Evolutionary conservation across 2,329 filamentous ascomycete species (phyloP).

Genomic region (Colletotrichum abscissum): DNA sequence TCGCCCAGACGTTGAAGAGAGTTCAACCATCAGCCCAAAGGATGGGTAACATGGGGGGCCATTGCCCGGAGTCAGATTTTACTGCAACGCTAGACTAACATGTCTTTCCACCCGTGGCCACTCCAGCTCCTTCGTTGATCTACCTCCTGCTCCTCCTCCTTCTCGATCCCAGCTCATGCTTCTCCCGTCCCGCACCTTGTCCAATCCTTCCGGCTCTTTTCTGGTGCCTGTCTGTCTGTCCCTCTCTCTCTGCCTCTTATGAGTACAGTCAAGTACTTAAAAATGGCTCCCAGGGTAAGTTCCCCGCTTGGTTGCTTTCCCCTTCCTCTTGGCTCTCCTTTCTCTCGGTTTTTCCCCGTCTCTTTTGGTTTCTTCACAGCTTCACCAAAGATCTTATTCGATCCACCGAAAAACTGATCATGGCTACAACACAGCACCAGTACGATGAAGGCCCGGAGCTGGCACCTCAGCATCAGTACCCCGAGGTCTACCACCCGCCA

Average conservation of each 20-base stretch:
- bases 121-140: constrained; percentile 19
- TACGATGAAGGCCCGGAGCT: constrained; percentile 35
- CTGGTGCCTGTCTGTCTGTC: not conserved
- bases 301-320: not conserved
- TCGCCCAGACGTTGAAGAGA: not conserved
- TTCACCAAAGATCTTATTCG: not conserved
- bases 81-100: constrained; percentile 6
- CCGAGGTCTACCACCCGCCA: constrained; percentile 29
- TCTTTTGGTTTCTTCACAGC: too few species aligned
- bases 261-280: constrained; percentile 20
- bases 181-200: constrained; percentile 1
- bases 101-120: constrained; percentile 8
- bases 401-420: constrained; percentile 10
- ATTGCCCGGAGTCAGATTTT: constrained; percentile 5
- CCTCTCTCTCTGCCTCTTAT: not conserved
- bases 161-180: not conserved
- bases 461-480: constrained; percentile 25
- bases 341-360: not conserved
- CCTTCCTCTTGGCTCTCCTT: not conserved
- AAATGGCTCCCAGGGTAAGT: constrained; percentile 29
- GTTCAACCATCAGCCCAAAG: constrained; percentile 20
- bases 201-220: constrained; percentile 5
- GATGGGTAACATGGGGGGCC: constrained; percentile 23
- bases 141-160: not conserved
- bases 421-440: constrained; percentile 1